phyloP scores from a whole-genome alignment of 768 basidiomycete species.

The Lepiota brunneoincarnata region DNA sequence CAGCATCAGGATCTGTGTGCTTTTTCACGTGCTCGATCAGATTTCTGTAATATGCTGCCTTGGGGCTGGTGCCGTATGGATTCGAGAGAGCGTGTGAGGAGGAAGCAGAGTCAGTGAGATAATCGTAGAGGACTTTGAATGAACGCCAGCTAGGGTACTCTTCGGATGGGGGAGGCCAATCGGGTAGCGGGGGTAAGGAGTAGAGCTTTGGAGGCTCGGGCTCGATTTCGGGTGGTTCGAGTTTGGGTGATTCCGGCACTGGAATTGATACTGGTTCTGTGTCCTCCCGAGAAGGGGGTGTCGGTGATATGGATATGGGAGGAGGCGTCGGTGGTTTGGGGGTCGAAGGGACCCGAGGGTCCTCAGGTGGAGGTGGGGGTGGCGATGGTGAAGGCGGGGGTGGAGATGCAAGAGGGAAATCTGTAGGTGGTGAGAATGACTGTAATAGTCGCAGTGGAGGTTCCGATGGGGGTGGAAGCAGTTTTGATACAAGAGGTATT shows the following conservation, averaged over 20 bases:
- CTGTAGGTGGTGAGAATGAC: conserved; percentile 10
- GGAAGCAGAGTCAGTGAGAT: conserved; percentile 41
- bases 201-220: conserved; percentile 22
- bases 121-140: conserved; percentile 67
- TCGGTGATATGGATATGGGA: conserved; percentile 20
- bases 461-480: conserved; percentile 15
- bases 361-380: conserved; percentile 19
- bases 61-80: conserved; percentile 15
- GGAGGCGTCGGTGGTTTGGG: conserved; percentile 20
- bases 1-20: conserved; percentile 25
- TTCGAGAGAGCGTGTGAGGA: conserved; percentile 19
- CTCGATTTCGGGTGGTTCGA: background rate
- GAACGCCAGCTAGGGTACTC: conserved; percentile 42
- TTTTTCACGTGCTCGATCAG: conserved; percentile 40
- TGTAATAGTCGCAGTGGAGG: conserved; percentile 23
- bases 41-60: conserved; percentile 29
- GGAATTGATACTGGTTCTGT: conserved; percentile 13
- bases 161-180: conserved; percentile 58
- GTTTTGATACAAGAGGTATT: conserved; percentile 29
- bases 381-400: conserved; percentile 16
- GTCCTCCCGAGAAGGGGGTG: conserved; percentile 18
- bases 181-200: conserved; percentile 33
- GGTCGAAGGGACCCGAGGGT: conserved; percentile 16
- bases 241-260: conserved; percentile 11
- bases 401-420: background rate